phyloP scores from a whole-genome alignment of 192 early-diverging fungal species.

The Piromyces finnis region DNA sequence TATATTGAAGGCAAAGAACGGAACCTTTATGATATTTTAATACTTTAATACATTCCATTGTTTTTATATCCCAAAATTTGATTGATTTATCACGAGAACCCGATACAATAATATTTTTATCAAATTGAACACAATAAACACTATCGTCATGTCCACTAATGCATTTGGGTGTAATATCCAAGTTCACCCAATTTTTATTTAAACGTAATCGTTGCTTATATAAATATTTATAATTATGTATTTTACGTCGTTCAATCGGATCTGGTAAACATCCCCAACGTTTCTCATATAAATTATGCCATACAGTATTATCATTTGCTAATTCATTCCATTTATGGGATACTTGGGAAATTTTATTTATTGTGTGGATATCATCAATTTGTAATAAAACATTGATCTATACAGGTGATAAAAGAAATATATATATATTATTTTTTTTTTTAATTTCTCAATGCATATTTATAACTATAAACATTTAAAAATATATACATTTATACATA shows the following conservation, averaged over 20 bases:
- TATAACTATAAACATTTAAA: too few species aligned
- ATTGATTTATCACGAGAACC: conserved; percentile 45
- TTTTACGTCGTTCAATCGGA: conserved; percentile 20
- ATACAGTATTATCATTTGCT: conserved; percentile 49
- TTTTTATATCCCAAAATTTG: conserved; percentile 60
- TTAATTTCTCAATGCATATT: too few species aligned
- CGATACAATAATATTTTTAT: conserved; percentile 43
- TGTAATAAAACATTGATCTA: neutral
- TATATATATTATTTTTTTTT: too few species aligned
- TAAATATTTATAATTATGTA: conserved; percentile 19
- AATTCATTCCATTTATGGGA: conserved; percentile 48
- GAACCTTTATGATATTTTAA: conserved; percentile 53
- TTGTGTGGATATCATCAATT: conserved; percentile 5
- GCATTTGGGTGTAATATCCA: conserved; percentile 1
- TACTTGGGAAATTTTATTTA: conserved; percentile 38
- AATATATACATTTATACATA: too few species aligned
- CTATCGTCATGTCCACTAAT: conserved; percentile 57
- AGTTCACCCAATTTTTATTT: conserved; percentile 58
- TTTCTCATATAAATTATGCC: conserved; percentile 39
- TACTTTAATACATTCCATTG: conserved; percentile 24
- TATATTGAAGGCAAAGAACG: conserved; percentile 74
- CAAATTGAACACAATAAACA: conserved; percentile 72
- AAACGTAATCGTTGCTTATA: conserved; percentile 45
- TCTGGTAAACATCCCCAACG: conserved; percentile 13
- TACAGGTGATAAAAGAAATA: too few species aligned